Percentiles rank a stretch among this genome's conserved stretches.
Evolutionary conservation across 306 rosid genomes (phyloP).

Genomic region (Dalbergia oliveri): DNA sequence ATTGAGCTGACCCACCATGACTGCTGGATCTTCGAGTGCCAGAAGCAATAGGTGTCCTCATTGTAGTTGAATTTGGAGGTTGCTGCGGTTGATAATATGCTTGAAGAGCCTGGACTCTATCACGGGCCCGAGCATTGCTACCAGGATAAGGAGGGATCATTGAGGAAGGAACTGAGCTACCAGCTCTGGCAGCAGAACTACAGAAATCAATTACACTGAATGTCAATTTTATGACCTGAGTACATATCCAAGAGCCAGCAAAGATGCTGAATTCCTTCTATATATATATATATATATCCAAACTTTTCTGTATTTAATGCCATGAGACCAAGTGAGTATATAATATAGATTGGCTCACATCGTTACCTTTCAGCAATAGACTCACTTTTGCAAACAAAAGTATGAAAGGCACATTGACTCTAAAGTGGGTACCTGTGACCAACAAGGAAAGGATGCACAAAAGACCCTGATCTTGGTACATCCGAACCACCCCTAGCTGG

Average conservation of each 20-base stretch:
- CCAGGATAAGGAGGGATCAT: conserved; percentile 97
- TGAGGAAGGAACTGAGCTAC: conserved; percentile 83
- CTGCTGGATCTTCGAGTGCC: conserved; percentile 74
- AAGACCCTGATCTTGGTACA: conserved; percentile 80
- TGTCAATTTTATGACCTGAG: conserved; percentile 33
- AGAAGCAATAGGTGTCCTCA: conserved; percentile 68
- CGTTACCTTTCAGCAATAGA: conserved; percentile 13
- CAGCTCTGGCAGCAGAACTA: conserved; percentile 88
- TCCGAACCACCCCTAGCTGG: conserved; percentile 77
- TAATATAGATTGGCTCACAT: conserved; percentile 1
- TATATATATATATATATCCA: background rate
- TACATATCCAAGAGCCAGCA: conserved; percentile 7
- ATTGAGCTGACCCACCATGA: conserved; percentile 77
- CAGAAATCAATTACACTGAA: conserved; percentile 48
- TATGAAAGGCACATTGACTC: background rate
- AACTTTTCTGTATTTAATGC: background rate
- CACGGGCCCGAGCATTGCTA: conserved; percentile 93
- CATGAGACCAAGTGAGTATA: conserved; percentile 4
- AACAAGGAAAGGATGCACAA: conserved; percentile 80
- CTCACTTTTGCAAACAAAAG: background rate
- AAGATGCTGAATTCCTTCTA: conserved; percentile 3
- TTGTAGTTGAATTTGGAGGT: conserved; percentile 68
- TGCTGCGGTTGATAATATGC: conserved; percentile 93
- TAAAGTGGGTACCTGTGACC: conserved; percentile 81
- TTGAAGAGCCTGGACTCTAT: conserved; percentile 96